These are phyloP conservation scores for Neocucurbitaria cava DNA, from an alignment of 2,329 filamentous ascomycete species.

Conservation along the genomic window DNA sequence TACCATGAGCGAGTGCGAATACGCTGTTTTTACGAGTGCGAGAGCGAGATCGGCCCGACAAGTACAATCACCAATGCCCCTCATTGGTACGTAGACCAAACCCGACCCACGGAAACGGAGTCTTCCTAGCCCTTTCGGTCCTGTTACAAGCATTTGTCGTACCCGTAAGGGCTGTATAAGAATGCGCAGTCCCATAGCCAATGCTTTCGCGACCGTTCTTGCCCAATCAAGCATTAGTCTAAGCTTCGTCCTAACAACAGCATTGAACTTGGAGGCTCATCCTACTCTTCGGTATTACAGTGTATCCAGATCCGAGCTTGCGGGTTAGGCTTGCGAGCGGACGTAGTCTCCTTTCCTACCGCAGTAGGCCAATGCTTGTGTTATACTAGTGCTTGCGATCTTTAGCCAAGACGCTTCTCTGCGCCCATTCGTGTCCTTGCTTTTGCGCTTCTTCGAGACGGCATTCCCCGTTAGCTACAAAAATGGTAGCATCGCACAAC, in stretches of 20 bases:
- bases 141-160: neutral
- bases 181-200: neutral
- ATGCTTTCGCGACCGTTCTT: neutral
- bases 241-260: neutral
- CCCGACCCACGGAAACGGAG: neutral
- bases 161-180: neutral
- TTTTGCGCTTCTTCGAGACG: too few species aligned
- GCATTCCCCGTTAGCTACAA: neutral
- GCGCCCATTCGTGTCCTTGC: too few species aligned
- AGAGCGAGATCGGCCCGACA: neutral
- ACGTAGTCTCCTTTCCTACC: too few species aligned
- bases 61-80: neutral
- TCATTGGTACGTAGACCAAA: constrained; percentile 1
- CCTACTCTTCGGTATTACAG: neutral
- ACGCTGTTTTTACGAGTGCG: constrained; percentile 15
- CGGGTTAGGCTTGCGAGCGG: neutral
- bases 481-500: neutral
- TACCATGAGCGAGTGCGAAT: constrained; percentile 1
- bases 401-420: too few species aligned
- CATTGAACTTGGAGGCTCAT: neutral
- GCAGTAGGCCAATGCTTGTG: neutral
- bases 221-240: neutral
- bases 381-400: too few species aligned
- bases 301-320: neutral
- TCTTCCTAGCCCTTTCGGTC: neutral